phyloP scores from a whole-genome alignment of 2,329 filamentous ascomycete genomes.

The Scedosporium apiospermum region DNA sequence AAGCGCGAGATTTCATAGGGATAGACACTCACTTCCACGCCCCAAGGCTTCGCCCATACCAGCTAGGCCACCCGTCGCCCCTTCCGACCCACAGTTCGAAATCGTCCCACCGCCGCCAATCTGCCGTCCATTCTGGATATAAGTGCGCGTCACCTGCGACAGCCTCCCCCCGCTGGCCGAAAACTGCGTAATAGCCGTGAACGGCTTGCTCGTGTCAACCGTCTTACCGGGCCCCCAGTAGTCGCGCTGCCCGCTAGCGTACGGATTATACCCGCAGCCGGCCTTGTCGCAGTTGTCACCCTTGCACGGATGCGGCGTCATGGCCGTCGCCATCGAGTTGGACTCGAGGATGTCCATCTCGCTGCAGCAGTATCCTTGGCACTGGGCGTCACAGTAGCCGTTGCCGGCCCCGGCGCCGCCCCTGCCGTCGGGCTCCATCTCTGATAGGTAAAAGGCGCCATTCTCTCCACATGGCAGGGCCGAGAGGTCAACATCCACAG shows the following conservation, averaged over 20 bases:
- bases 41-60: slow-evolving; percentile 40
- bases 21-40: slow-evolving; percentile 16
- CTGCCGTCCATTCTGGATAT: slow-evolving; percentile 37
- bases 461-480: slow-evolving; percentile 58
- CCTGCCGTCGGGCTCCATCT: slow-evolving; percentile 50
- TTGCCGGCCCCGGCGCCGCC: slow-evolving; percentile 51
- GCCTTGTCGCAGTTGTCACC: slow-evolving; percentile 33
- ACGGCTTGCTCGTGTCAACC: slow-evolving; percentile 27
- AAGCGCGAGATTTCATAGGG: background rate
- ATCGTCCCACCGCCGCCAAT: slow-evolving; percentile 40
- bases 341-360: slow-evolving; percentile 49
- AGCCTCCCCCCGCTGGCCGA: slow-evolving; percentile 25
- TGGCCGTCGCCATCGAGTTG: slow-evolving; percentile 33
- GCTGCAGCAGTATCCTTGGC: slow-evolving; percentile 41
- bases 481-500: slow-evolving; percentile 57
- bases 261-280: slow-evolving; percentile 34
- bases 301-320: slow-evolving; percentile 40
- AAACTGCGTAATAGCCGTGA: slow-evolving; percentile 44
- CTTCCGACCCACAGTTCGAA: slow-evolving; percentile 32
- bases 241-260: slow-evolving; percentile 17
- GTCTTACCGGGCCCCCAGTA: slow-evolving; percentile 32
- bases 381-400: slow-evolving; percentile 56
- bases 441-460: slow-evolving; percentile 52
- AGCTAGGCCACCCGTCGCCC: slow-evolving; percentile 43
- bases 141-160: slow-evolving; percentile 35